Conservation (phyloP, 768 basidiomycete genomes). For the Mycena indigotica region DNA sequence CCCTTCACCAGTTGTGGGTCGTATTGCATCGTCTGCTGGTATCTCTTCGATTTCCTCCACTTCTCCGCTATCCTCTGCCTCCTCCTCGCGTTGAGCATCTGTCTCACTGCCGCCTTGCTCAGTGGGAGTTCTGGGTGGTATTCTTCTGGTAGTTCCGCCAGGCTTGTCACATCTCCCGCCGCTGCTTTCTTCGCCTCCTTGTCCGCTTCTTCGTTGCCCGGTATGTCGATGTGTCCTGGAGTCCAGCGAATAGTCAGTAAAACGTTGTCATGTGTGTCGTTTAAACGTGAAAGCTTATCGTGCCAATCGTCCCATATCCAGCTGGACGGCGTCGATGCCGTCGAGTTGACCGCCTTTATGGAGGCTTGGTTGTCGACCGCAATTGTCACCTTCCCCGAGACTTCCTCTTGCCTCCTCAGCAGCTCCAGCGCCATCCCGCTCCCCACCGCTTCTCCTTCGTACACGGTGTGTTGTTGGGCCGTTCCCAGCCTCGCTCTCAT, state of each 20-base stretch:
- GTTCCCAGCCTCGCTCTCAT: constrained; percentile 12
- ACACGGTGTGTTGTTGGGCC: constrained; percentile 24
- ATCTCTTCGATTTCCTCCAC: constrained; percentile 1
- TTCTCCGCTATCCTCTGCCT: not conserved
- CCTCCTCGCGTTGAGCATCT: not conserved
- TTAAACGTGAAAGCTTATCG: not conserved
- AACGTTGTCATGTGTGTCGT: not conserved
- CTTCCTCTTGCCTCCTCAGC: not conserved
- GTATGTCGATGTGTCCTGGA: constrained; percentile 22
- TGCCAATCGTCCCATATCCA: too few species aligned
- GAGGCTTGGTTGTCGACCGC: constrained; percentile 27
- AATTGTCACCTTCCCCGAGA: not conserved
- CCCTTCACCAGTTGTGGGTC: not conserved
- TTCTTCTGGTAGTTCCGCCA: not conserved
- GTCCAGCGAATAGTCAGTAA: constrained; percentile 18
- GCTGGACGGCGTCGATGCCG: not conserved
- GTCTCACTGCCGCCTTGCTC: constrained; percentile 6
- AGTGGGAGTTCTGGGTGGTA: not conserved
- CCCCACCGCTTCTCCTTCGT: constrained; percentile 28
- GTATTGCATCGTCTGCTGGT: not conserved
- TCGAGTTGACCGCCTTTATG: constrained; percentile 1
- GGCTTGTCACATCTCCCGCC: not conserved
- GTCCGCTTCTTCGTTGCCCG: constrained; percentile 30
- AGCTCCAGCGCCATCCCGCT: constrained; percentile 18
- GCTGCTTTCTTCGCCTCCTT: too few species aligned